Evolutionary conservation across 176 grass and related monocot genomes (phyloP).

Genomic region (Metroxylon sagu): DNA sequence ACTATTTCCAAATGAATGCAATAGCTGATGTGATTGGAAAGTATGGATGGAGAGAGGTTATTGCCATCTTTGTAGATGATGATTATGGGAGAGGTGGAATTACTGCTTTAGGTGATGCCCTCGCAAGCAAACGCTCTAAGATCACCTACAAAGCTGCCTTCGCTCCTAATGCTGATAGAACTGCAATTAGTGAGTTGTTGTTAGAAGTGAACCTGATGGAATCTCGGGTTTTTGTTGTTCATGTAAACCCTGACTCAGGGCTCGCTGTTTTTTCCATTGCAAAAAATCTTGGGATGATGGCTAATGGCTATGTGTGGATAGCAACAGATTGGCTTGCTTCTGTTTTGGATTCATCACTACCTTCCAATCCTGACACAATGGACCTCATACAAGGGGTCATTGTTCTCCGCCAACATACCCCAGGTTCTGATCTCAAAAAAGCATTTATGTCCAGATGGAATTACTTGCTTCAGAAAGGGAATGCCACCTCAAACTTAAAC

Average conservation of each 20-base stretch:
- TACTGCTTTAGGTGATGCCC: constrained; percentile 44
- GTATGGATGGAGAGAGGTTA: constrained; percentile 59
- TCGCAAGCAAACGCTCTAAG: constrained; percentile 19
- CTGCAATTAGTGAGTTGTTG: constrained; percentile 29
- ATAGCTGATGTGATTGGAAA: constrained; percentile 40
- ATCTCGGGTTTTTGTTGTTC: constrained; percentile 70
- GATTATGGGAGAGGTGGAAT: constrained; percentile 68
- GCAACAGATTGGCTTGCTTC: constrained; percentile 83
- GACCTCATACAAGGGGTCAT: constrained; percentile 48
- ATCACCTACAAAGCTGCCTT: constrained; percentile 53
- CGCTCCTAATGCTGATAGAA: constrained; percentile 27
- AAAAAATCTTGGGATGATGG: constrained; percentile 47
- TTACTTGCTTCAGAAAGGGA: constrained; percentile 5
- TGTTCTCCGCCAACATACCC: constrained; percentile 52
- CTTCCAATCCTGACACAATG: constrained; percentile 21
- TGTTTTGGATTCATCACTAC: constrained; percentile 21
- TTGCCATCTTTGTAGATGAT: constrained; percentile 56
- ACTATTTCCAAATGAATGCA: constrained; percentile 69
- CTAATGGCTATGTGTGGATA: constrained; percentile 67
- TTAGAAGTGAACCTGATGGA: constrained; percentile 44
- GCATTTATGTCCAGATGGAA: constrained; percentile 45
- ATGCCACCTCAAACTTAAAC: constrained; percentile 23
- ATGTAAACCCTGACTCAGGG: constrained; percentile 70
- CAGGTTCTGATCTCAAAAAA: constrained; percentile 52
- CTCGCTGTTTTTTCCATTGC: constrained; percentile 50